Base-by-base conservation (phyloP, 495 filamentous ascomycete species). In the Daldinia vernicosa region DNA sequence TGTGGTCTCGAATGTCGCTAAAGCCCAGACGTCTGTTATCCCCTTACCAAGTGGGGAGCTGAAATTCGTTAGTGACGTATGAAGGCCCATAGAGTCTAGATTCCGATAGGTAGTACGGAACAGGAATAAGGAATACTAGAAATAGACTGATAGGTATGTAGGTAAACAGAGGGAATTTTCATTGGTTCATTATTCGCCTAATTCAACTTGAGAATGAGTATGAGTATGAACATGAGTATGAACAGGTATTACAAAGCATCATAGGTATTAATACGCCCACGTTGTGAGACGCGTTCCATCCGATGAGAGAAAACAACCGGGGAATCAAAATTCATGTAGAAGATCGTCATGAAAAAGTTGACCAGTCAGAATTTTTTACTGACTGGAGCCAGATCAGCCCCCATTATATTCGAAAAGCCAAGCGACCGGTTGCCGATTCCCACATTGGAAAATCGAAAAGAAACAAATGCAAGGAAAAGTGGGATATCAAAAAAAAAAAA, bases 281-380 rank as follows among this genome's bases (percentile, higher is more conserved):
- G 54, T 68, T 32, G 47, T 28, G 58, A 55, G 69, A 71, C 63
- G 63, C 35, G 63, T 59, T 50, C 50, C 33, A 24, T 63, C 58
- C 51, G 22, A 55, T 35, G 39, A 60, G 26, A 61, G 62, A 71
- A 24, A 30, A 58, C 24, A 47, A 60, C 9, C 17, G 59, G 64
- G 64, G 64, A 68, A 67, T 68, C 60, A 60, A 60, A 65, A 9
- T 28, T 51, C 15, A 30, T 63, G 8, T 4, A 19, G 28, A 40
- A 60, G 45, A 63, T 40, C 39, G 27, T 54, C 39, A 47, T 37
- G 40, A 40, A 54, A 54, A 53, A 8, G 22, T n/a, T 59, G 27
- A 9, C 58, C 27, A 50, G 37, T 50, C 15, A 47, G 30, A 45
- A 8, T 54, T 50, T 63, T 58, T 60, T 51, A 45, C 35, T 50